These are phyloP conservation scores for Thermoascus crustaceus DNA, from an alignment of 2,329 filamentous ascomycete species.

Conservation along the genomic window DNA sequence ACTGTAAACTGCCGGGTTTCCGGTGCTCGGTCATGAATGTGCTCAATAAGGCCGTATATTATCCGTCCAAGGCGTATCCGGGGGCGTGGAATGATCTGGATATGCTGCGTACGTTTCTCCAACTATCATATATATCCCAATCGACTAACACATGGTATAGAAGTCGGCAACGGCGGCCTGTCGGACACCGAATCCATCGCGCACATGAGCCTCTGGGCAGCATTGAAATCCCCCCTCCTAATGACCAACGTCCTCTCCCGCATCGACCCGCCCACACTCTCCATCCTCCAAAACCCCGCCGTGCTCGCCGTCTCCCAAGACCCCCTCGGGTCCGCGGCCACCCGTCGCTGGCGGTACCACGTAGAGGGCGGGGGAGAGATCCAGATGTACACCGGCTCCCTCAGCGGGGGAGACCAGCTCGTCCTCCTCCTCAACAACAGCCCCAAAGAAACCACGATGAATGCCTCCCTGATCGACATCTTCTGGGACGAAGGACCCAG, in stretches of 20 bases:
- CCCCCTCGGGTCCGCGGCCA: conserved; percentile 32
- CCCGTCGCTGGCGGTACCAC: conserved; percentile 39
- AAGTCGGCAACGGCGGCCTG: conserved; percentile 40
- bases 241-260: conserved; percentile 40
- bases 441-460: conserved; percentile 37
- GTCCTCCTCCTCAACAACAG: conserved; percentile 47
- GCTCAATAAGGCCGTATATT: conserved; percentile 40
- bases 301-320: conserved; percentile 46
- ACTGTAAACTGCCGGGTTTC: conserved; percentile 39
- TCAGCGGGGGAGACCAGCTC: conserved; percentile 41
- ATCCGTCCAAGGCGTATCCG: conserved; percentile 32
- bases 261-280: conserved; percentile 34
- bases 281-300: conserved; percentile 42
- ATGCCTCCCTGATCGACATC: conserved; percentile 45
- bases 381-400: conserved; percentile 42
- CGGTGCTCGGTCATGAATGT: conserved; percentile 45
- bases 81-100: conserved; percentile 44
- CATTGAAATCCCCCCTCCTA: conserved; percentile 40
- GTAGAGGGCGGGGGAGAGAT: conserved; percentile 38
- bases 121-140: neutral
- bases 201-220: conserved; percentile 44
- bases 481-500: conserved; percentile 42
- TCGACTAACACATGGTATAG: conserved; percentile 17
- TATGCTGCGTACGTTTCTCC: conserved; percentile 27
- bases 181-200: conserved; percentile 31